phyloP scores from a whole-genome alignment of 257 asterid species.

The Verbascum thapsus region DNA sequence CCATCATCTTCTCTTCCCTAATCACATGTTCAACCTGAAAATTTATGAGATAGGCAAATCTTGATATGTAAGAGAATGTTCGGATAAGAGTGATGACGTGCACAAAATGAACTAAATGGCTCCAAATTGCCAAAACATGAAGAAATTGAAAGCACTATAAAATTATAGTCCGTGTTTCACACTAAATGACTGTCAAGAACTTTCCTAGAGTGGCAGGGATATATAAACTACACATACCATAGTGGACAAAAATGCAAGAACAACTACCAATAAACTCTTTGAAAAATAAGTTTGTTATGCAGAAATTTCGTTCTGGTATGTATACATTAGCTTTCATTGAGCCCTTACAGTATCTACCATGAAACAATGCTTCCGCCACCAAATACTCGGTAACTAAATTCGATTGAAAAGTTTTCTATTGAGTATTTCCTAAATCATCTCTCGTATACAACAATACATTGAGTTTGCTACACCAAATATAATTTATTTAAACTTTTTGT shows the following conservation, averaged over 20 bases:
- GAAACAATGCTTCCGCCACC: slow-evolving; percentile 3
- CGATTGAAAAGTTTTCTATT: neutral
- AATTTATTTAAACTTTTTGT: neutral
- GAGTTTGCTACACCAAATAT: neutral
- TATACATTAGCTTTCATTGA: neutral
- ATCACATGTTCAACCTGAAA: slow-evolving; percentile 87
- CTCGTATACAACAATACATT: neutral
- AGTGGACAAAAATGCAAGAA: too few species aligned
- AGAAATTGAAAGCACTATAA: neutral
- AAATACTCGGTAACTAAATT: neutral
- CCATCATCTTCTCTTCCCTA: slow-evolving; percentile 90
- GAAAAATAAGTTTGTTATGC: neutral
- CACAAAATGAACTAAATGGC: neutral
- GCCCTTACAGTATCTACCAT: neutral
- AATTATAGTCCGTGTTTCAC: neutral
- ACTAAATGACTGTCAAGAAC: neutral
- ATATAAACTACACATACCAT: too few species aligned
- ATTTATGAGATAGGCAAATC: slow-evolving; percentile 15
- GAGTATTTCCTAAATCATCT: neutral
- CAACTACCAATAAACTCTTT: neutral
- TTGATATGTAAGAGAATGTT: slow-evolving; percentile 13
- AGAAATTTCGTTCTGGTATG: neutral
- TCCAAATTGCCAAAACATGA: slow-evolving; percentile 7
- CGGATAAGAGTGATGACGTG: neutral
- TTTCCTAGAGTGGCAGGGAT: too few species aligned